A percentile compares a stretch with the other conserved stretches of the same genome.
Conservation (phyloP, 2,329 filamentous ascomycete genomes). For the Aspergillus awamori region DNA sequence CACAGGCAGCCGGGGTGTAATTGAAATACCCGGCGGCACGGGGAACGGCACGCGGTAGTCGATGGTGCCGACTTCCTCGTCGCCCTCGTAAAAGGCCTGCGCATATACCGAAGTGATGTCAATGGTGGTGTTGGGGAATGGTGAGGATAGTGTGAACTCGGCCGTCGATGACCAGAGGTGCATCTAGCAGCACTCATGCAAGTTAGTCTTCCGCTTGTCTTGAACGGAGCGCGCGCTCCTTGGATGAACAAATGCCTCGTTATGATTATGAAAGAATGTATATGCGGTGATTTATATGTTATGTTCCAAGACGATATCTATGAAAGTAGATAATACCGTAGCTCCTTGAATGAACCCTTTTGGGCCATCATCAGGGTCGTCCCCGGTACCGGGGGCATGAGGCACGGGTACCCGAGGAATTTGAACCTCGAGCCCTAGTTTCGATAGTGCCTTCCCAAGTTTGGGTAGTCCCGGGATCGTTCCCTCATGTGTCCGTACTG, state of each 20-base stretch:
- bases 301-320: constrained; percentile 21
- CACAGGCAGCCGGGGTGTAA: constrained; percentile 78
- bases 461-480: constrained; percentile 74
- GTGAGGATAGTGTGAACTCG: constrained; percentile 79
- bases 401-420: constrained; percentile 69
- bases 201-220: constrained; percentile 17
- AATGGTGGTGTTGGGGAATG: constrained; percentile 71
- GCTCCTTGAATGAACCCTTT: constrained; percentile 80
- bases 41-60: constrained; percentile 73
- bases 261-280: neutral
- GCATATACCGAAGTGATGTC: constrained; percentile 81
- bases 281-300: constrained; percentile 9
- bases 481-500: constrained; percentile 68
- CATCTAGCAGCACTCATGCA: constrained; percentile 47
- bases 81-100: constrained; percentile 81
- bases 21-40: constrained; percentile 72
- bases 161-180: constrained; percentile 86
- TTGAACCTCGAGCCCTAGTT: constrained; percentile 70
- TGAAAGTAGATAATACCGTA: constrained; percentile 53
- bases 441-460: constrained; percentile 72
- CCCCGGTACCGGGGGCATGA: constrained; percentile 46
- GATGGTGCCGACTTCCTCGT: constrained; percentile 76
- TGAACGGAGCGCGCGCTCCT: neutral
- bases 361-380: constrained; percentile 47
- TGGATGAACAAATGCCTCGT: constrained; percentile 29